Conservation (phyloP, 306 rosid genomes). For the Acmispon strigosus region DNA sequence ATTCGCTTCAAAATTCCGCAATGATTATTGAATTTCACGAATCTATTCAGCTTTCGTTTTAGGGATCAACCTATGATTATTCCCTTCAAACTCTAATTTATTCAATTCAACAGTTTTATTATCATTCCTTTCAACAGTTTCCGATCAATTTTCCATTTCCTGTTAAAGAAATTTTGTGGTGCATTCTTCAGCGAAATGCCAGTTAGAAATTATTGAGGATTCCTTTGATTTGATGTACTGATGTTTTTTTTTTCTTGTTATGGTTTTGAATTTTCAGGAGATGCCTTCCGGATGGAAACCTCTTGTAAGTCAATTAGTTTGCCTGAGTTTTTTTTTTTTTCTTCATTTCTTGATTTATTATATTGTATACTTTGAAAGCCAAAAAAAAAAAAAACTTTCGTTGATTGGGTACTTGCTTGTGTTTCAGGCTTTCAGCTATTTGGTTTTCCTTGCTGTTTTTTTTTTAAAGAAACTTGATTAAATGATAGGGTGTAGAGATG, state of each 20-base stretch:
- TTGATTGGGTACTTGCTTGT: neutral
- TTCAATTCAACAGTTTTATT: neutral
- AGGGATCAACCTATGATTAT: neutral
- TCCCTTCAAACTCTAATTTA: neutral
- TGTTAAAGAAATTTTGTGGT: neutral
- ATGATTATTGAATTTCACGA: neutral
- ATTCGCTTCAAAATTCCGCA: neutral
- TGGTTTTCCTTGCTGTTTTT: neutral
- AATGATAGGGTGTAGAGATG: neutral
- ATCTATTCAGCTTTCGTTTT: neutral
- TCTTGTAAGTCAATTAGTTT: constrained; percentile 56
- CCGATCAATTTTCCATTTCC: neutral
- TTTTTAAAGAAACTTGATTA: neutral
- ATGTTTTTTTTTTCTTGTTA: constrained; percentile 3
- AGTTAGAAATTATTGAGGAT: neutral
- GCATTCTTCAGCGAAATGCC: neutral
- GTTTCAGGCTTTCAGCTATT: neutral
- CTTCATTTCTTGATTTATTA: neutral
- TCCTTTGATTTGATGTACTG: constrained; percentile 20
- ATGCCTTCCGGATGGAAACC: constrained; percentile 82
- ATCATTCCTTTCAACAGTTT: no score
- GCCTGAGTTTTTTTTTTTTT: neutral
- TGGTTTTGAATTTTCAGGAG: constrained; percentile 56
- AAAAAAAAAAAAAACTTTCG: neutral
- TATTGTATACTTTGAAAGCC: neutral